Evolutionary conservation across 495 filamentous ascomycete genomes (phyloP), one percentile per base, ranked within the genome.

Genomic region (Trichocladium uniseriatum): DNA sequence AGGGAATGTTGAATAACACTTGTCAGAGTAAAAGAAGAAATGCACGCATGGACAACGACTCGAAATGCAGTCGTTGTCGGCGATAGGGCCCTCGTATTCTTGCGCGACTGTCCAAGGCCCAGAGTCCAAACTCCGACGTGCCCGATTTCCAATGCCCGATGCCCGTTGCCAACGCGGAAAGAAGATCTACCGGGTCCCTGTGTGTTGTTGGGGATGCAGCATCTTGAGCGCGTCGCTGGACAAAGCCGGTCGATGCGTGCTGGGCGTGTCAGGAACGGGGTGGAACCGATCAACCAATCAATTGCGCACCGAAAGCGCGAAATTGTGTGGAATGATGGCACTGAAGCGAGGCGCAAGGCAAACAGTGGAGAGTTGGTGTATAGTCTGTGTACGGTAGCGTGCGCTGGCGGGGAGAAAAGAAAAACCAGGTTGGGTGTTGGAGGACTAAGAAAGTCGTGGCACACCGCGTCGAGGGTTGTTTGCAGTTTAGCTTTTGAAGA

Each of bases 1-100:
- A 34, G n/a, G n/a, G n/a, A n/a, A n/a, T n/a, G n/a, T n/a, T 20
- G 32, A 45, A 45, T 32, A 63, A 63, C 61, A 63, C 61, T 63
- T 63, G 61, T 63, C 61, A 57, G 16, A 39, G 38, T 37, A 55
- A 49, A 44, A 31, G 37, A 45, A 40, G 24, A 16, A 37, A 8
- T 3, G 11, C n/a, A 34, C 2, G 22, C 15, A 39, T 27, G 40
- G 45, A 53, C 46, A 53, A 61, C 56, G 51, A 39, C 50, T 34
- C 18, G 36, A 16, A 43, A 43, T 35, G 18, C 10, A 18, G 35
- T 14, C 49, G 51, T 51, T 57, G 48, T 31, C 38, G 34, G 40
- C 24, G 16, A 42, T 6, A 31, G 46, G 44, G 43, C 41, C 53
- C 39, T 43, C 21, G 27, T 36, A 11, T 20, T 18, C 21, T 9